These are phyloP conservation scores for Moricandia arvensis DNA, from an alignment of 345 rosid genomes.

Conservation along the genomic window DNA sequence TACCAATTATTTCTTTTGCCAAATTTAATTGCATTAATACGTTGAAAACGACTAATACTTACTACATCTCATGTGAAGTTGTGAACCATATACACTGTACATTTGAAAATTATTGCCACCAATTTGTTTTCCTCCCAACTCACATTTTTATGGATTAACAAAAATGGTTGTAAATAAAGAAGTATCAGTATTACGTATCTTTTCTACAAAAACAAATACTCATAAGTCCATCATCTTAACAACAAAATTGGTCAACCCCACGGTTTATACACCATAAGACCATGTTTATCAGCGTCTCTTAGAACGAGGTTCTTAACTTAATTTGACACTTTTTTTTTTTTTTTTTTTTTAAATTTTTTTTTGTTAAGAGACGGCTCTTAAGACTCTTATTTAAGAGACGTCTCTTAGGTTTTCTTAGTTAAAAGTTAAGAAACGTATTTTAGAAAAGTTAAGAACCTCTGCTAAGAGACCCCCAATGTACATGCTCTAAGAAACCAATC, in stretches of 20 bases:
- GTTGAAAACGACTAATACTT: constrained; percentile 25
- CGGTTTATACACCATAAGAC: not conserved
- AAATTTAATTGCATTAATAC: constrained; percentile 14
- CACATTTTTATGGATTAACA: not conserved
- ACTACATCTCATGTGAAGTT: not conserved
- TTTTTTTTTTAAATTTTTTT: too few species aligned
- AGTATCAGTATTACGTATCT: not conserved
- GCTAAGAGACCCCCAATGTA: too few species aligned
- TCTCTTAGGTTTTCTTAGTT: too few species aligned
- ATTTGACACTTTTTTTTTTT: too few species aligned
- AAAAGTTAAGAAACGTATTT: too few species aligned
- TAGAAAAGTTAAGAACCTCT: too few species aligned
- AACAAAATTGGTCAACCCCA: too few species aligned
- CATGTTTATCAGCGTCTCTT: too few species aligned
- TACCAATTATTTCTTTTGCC: not conserved
- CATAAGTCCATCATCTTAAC: not conserved
- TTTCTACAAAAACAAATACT: not conserved
- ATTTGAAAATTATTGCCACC: not conserved
- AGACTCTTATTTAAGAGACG: too few species aligned
- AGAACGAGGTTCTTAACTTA: too few species aligned
- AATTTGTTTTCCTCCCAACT: not conserved
- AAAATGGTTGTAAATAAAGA: not conserved
- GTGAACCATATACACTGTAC: constrained; percentile 10
- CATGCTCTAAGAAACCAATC: not conserved
- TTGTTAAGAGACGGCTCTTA: too few species aligned